Evolutionary conservation across 2,329 filamentous ascomycete genomes (phyloP), one percentile per base, ranked within the genome.

Genomic region (Aspergillaceae sp.): DNA sequence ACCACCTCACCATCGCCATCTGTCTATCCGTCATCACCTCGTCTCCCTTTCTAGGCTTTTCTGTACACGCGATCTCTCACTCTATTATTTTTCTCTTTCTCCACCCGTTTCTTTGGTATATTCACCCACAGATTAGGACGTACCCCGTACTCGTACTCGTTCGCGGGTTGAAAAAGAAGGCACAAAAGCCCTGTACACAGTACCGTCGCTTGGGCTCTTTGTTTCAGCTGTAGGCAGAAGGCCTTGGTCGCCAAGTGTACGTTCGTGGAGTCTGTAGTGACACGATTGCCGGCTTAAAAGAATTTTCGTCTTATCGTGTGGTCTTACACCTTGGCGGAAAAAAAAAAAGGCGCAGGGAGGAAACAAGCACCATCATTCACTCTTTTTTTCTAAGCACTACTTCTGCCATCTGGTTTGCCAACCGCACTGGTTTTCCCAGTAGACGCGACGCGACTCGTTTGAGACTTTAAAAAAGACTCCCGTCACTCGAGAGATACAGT

Each of bases 151-250:
- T 65, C 61, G 57, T 62, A 63, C 59, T 62, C 58, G 52, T 54
- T 57, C 56, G 59, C 56, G 52, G 59, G 55, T 60, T 54, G 54
- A 51, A 51, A 36, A 49, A 51, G 26, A 10, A 19, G 19, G 19
- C 19, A n/a, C 35, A 38, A 19, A 42, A 48, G 48, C 50, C 52
- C 55, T 56, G 57, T 52, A 56, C 52, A 58, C 51, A 19, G 19
- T 19, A 19, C 49, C 56, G 19, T 60, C 61, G 56, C 60, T 66
- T 63, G 58, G 36, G 57, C 62, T 62, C 19, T 19, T 60, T 65
- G 62, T 64, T 56, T 51, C 61, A 63, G 63, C 63, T 65, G 63
- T 66, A 66, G 62, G 63, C 58, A 56, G 56, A 57, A 58, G 49
- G 52, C 53, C 54, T 56, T 51, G 53, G 51, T 54, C 59, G 57